Evolutionary conservation across 2,329 filamentous ascomycete species (phyloP).

Genomic region (Celoporthe dispersa): DNA sequence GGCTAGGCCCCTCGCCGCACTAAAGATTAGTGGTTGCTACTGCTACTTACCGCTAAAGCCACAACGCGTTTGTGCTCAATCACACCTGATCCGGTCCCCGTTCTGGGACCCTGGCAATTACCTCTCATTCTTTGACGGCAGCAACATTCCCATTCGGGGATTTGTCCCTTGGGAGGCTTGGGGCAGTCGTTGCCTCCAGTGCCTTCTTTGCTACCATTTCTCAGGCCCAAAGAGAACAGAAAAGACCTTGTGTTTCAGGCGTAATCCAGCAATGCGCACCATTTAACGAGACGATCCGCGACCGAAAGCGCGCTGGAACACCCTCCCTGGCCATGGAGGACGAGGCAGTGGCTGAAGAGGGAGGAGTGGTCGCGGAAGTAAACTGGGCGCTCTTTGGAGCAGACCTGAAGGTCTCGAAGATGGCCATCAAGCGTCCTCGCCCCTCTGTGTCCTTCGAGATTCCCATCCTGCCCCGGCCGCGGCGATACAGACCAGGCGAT

Average conservation of each 20-base stretch:
- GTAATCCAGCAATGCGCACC: background rate
- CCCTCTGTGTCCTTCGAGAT: slow-evolving; percentile 37
- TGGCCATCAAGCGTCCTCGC: background rate
- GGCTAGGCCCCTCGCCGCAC: background rate
- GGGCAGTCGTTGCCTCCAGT: background rate
- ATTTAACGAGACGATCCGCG: background rate
- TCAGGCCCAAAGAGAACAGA: too few species aligned
- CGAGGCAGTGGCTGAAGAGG: background rate
- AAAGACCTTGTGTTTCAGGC: background rate
- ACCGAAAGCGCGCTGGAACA: background rate
- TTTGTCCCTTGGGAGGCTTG: slow-evolving; percentile 12
- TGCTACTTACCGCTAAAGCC: background rate
- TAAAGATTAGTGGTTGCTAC: background rate
- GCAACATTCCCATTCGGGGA: slow-evolving; percentile 1
- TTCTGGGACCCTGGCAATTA: background rate
- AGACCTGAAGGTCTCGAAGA: slow-evolving; percentile 18
- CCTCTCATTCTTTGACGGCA: background rate
- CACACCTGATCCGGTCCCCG: background rate
- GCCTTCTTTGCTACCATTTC: background rate
- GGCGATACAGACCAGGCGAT: slow-evolving; percentile 49
- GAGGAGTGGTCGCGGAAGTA: background rate
- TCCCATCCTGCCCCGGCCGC: slow-evolving; percentile 36
- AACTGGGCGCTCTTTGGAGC: slow-evolving; percentile 19
- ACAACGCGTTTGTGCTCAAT: background rate
- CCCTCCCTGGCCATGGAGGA: background rate